phyloP scores from a whole-genome alignment of 2,329 filamentous ascomycete genomes.

The Aspergillus viridinutans region DNA sequence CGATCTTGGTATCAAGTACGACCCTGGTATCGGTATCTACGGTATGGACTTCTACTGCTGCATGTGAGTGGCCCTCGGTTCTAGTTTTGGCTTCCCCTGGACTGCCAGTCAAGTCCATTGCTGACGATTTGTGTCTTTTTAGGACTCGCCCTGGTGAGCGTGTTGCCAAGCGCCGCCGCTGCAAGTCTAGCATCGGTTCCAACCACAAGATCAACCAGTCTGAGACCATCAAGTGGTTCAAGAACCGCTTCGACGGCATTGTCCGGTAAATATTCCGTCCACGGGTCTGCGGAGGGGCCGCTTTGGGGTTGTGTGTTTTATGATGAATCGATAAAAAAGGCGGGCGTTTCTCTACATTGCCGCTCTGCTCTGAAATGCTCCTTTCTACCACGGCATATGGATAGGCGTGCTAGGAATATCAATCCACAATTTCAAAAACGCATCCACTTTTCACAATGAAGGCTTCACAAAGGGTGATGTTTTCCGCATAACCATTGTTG shows the following conservation, averaged over 20 bases:
- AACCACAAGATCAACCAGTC: constrained; percentile 88
- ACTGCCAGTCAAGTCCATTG: constrained; percentile 25
- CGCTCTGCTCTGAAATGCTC: constrained; percentile 26
- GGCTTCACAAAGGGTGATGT: constrained; percentile 55
- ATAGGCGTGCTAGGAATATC: constrained; percentile 40
- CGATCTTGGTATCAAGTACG: constrained; percentile 99
- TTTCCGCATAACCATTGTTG: constrained; percentile 57
- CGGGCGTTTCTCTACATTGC: constrained; percentile 16
- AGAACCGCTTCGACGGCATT: constrained; percentile 95
- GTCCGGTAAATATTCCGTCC: constrained; percentile 70
- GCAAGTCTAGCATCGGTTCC: constrained; percentile 79
- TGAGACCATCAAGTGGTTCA: constrained; percentile 98
- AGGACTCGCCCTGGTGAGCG: constrained; percentile 96
- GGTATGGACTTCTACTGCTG: constrained; percentile 99
- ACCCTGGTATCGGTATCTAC: constrained; percentile 97
- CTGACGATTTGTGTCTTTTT: constrained; percentile 7
- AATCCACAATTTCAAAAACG: constrained; percentile 28
- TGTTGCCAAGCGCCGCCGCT: constrained; percentile 89
- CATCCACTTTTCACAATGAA: constrained; percentile 53
- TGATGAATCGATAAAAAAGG: constrained; percentile 30
- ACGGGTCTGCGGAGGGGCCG: constrained; percentile 20
- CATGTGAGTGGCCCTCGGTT: constrained; percentile 62
- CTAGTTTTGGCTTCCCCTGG: background rate
- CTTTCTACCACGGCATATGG: constrained; percentile 35
- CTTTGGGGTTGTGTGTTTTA: constrained; percentile 29